These are phyloP conservation scores for Actinomucor elegans DNA, from an alignment of 371 early-diverging fungal species.

Conservation along the genomic window DNA sequence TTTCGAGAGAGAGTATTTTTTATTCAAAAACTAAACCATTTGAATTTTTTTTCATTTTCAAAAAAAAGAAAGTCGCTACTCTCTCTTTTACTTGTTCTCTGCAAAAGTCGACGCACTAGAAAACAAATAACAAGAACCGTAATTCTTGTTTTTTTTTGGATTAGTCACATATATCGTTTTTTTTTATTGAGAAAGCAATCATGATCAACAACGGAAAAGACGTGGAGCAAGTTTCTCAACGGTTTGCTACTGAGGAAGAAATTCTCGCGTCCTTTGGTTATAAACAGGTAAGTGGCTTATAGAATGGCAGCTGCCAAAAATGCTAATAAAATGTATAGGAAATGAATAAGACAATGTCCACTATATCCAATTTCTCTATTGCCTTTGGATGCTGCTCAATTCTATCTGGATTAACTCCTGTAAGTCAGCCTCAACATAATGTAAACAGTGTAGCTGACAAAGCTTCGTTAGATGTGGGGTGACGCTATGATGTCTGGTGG, in stretches of 20 bases:
- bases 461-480: conserved; percentile 43
- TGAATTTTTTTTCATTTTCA: conserved; percentile 9
- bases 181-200: conserved; percentile 5
- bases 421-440: conserved; percentile 7
- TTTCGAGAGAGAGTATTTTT: conserved; percentile 16
- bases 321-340: too few relatives aligned
- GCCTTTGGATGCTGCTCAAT: conserved; percentile 66
- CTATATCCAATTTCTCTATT: conserved; percentile 64
- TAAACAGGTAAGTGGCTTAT: conserved; percentile 47
- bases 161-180: conserved; percentile 23
- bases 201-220: conserved; percentile 8
- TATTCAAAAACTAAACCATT: conserved; percentile 13
- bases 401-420: conserved; percentile 61
- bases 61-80: conserved; percentile 15
- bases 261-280: conserved; percentile 58
- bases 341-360: conserved; percentile 65
- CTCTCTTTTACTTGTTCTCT: conserved; percentile 12
- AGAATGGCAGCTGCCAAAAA: too few relatives aligned
- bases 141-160: conserved; percentile 20
- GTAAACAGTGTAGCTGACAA: background rate
- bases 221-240: conserved; percentile 12
- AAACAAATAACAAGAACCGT: conserved; percentile 11
- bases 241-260: conserved; percentile 41
- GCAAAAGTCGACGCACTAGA: conserved; percentile 20
- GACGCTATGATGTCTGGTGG: conserved; percentile 70